A percentile compares a stretch with the other conserved stretches of the same genome.
Conservation (phyloP, 2,329 filamentous ascomycete species). For the Calonectria ilicicola region DNA sequence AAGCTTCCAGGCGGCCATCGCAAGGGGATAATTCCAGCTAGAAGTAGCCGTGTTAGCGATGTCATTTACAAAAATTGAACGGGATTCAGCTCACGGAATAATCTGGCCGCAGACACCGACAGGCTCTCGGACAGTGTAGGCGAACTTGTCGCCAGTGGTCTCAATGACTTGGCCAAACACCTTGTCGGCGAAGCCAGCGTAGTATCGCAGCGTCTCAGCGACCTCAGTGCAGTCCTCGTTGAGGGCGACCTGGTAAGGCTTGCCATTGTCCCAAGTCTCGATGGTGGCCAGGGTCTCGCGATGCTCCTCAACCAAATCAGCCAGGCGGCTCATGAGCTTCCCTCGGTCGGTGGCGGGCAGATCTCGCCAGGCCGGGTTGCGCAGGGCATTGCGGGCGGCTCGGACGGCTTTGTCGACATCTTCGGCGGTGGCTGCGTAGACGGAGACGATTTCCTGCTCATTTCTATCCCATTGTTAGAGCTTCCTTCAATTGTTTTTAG, state of each 20-base stretch:
- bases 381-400: conserved; percentile 74
- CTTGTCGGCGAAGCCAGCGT: conserved; percentile 85
- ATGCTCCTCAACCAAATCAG: conserved; percentile 73
- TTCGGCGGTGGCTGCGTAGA: conserved; percentile 45
- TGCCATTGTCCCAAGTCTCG: conserved; percentile 84
- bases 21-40: conserved; percentile 73
- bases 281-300: conserved; percentile 60
- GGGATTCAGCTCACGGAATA: conserved; percentile 17
- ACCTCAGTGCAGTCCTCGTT: conserved; percentile 71
- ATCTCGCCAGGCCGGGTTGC: conserved; percentile 76
- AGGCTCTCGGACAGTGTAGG: conserved; percentile 59
- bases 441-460: conserved; percentile 47
- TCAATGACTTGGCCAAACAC: conserved; percentile 83
- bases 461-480: conserved; percentile 35
- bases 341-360: conserved; percentile 76
- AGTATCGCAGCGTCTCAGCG: conserved; percentile 73
- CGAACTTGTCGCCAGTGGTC: conserved; percentile 76
- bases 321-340: conserved; percentile 76
- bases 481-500: background rate
- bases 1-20: conserved; percentile 73
- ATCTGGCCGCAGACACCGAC: conserved; percentile 29
- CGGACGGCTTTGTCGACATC: conserved; percentile 49
- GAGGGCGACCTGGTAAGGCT: conserved; percentile 76
- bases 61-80: background rate
- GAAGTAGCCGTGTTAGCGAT: background rate